Percentiles rank a stretch among this genome's conserved stretches.
These are phyloP conservation scores for Monilinia vaccinii-corymbosi DNA, from an alignment of 2,329 filamentous ascomycete genomes.

Conservation along the genomic window DNA sequence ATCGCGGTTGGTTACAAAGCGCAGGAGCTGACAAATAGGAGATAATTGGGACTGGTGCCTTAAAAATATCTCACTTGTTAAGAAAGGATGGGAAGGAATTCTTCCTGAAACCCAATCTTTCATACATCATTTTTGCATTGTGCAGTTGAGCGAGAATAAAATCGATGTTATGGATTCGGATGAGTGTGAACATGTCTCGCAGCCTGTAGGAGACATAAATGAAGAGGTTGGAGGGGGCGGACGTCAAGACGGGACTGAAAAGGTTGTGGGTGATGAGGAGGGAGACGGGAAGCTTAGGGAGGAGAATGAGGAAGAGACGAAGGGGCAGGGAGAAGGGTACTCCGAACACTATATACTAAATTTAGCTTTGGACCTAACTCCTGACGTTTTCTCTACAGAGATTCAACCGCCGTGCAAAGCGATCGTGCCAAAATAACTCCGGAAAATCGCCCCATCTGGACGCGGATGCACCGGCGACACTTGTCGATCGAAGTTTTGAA, in stretches of 20 bases:
- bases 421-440: conserved; percentile 33
- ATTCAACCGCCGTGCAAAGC: conserved; percentile 32
- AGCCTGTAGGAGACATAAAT: neutral
- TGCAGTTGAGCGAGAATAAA: too few species aligned
- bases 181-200: neutral
- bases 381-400: conserved; percentile 21
- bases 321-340: conserved; percentile 35
- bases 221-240: rapidly evolving
- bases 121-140: neutral
- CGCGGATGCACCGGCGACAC: conserved; percentile 52
- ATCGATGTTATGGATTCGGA: neutral
- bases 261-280: neutral
- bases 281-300: neutral
- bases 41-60: neutral
- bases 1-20: neutral
- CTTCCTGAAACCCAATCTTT: neutral
- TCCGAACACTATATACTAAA: neutral
- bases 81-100: neutral
- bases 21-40: neutral
- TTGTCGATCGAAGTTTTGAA: conserved; percentile 53
- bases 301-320: conserved; percentile 31
- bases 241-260: neutral
- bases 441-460: conserved; percentile 45
- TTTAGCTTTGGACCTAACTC: conserved; percentile 11
- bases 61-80: neutral